A percentile compares a stretch with the other conserved stretches of the same genome.
These are phyloP conservation scores for Emergomyces pasteurianus DNA, from an alignment of 2,329 filamentous ascomycete species.

Conservation along the genomic window DNA sequence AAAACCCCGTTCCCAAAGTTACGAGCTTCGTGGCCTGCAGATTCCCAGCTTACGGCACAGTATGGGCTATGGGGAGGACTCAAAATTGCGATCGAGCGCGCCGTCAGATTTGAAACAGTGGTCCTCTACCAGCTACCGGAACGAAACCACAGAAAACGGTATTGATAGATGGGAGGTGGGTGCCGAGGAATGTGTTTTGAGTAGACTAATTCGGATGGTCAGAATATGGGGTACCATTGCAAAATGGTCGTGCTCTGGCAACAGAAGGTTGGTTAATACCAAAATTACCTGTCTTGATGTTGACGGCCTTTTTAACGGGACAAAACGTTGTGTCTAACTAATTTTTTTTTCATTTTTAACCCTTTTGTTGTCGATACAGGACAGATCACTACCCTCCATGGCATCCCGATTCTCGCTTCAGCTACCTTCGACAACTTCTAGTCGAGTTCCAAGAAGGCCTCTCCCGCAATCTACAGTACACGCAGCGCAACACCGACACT, in stretches of 20 bases:
- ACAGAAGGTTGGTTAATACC: slow-evolving; percentile 34
- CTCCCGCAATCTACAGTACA: slow-evolving; percentile 41
- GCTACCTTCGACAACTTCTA: slow-evolving; percentile 34
- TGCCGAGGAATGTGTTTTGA: slow-evolving; percentile 41
- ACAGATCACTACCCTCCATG: slow-evolving; percentile 41
- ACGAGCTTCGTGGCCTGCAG: slow-evolving; percentile 30
- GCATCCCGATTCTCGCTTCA: slow-evolving; percentile 40
- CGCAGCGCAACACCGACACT: slow-evolving; percentile 40
- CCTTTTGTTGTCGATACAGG: slow-evolving; percentile 15
- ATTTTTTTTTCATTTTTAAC: neutral
- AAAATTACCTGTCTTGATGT: neutral
- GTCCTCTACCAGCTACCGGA: slow-evolving; percentile 28
- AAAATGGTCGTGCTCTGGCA: slow-evolving; percentile 43
- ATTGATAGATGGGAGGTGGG: slow-evolving; percentile 43
- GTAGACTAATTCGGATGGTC: slow-evolving; percentile 43
- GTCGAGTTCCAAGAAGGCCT: slow-evolving; percentile 40
- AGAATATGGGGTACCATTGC: slow-evolving; percentile 46
- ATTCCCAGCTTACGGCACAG: slow-evolving; percentile 33
- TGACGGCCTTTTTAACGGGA: no score
- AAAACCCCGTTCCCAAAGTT: slow-evolving; percentile 25
- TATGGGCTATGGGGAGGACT: slow-evolving; percentile 23
- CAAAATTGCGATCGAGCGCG: slow-evolving; percentile 26
- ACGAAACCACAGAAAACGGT: slow-evolving; percentile 30
- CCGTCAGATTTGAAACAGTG: slow-evolving; percentile 25
- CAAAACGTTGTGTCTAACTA: neutral